A percentile compares a stretch with the other conserved stretches of the same genome.
Evolutionary conservation across 495 filamentous ascomycete species (phyloP).

Genomic region (Friedmanniomyces endolithicus): DNA sequence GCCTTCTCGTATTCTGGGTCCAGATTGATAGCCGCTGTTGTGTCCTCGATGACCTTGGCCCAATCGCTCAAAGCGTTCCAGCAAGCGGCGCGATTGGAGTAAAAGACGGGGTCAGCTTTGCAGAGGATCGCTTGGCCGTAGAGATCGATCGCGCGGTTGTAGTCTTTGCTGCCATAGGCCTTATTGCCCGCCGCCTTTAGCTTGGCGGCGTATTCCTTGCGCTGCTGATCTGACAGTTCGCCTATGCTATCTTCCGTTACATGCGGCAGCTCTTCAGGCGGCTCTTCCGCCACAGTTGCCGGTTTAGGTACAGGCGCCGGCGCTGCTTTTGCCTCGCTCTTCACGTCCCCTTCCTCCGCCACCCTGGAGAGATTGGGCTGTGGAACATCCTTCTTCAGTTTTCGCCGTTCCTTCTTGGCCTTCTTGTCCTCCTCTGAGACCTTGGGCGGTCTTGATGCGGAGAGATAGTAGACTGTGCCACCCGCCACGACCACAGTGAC

Average conservation of each 20-base stretch:
- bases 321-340: constrained; percentile 28
- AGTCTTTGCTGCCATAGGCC: constrained; percentile 86
- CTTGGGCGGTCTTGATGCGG: constrained; percentile 19
- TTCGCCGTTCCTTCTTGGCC: constrained; percentile 50
- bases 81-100: constrained; percentile 95
- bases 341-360: constrained; percentile 53
- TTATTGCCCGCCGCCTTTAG: constrained; percentile 94
- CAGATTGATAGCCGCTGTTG: constrained; percentile 80
- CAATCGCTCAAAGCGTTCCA: constrained; percentile 84
- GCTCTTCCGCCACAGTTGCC: constrained; percentile 43
- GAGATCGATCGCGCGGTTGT: constrained; percentile 77
- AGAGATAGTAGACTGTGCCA: constrained; percentile 82
- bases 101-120: constrained; percentile 95
- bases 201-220: constrained; percentile 75
- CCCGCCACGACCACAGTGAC: constrained; percentile 85
- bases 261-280: constrained; percentile 68
- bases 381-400: constrained; percentile 46
- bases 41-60: constrained; percentile 95
- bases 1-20: constrained; percentile 97
- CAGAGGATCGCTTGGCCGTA: constrained; percentile 93
- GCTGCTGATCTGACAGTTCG: constrained; percentile 50
- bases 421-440: constrained; percentile 29
- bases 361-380: no score
- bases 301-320: constrained; percentile 23
- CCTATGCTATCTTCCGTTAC: constrained; percentile 68